phyloP scores from a whole-genome alignment of 108 stramenopile genomes.

The Skeletonema costatum region DNA sequence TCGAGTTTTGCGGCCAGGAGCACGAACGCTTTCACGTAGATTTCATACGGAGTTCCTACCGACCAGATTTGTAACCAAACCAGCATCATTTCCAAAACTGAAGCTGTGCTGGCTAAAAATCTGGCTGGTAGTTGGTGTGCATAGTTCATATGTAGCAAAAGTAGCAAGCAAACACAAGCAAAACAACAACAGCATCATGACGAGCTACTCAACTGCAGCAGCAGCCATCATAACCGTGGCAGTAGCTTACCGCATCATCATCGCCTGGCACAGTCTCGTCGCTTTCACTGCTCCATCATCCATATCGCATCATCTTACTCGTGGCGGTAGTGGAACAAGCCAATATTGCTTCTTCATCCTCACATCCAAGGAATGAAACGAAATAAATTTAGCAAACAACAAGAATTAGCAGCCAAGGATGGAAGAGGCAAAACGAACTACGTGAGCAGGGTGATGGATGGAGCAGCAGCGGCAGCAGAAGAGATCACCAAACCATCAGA shows the following conservation, averaged over 20 bases:
- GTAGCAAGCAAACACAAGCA: too few species aligned
- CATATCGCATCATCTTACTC: not conserved
- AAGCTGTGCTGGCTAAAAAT: too few species aligned
- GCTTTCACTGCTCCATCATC: not conserved
- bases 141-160: too few species aligned
- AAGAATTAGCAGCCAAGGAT: conserved; percentile 67
- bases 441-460: conserved; percentile 31
- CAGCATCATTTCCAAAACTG: not conserved
- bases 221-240: not conserved
- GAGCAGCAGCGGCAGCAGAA: not conserved
- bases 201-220: not conserved
- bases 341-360: not conserved
- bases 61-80: not conserved
- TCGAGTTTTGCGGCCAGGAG: not conserved
- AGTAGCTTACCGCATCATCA: not conserved
- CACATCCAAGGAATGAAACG: conserved; percentile 8
- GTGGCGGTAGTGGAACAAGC: not conserved
- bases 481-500: not conserved
- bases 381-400: conserved; percentile 63
- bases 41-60: not conserved
- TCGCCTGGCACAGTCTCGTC: not conserved
- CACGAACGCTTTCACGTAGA: not conserved
- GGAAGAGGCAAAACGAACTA: conserved; percentile 57
- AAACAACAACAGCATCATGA: not conserved
- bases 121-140: too few species aligned